phyloP scores from a whole-genome alignment of 2,329 filamentous ascomycete species.

The Scytalidium sp. region DNA sequence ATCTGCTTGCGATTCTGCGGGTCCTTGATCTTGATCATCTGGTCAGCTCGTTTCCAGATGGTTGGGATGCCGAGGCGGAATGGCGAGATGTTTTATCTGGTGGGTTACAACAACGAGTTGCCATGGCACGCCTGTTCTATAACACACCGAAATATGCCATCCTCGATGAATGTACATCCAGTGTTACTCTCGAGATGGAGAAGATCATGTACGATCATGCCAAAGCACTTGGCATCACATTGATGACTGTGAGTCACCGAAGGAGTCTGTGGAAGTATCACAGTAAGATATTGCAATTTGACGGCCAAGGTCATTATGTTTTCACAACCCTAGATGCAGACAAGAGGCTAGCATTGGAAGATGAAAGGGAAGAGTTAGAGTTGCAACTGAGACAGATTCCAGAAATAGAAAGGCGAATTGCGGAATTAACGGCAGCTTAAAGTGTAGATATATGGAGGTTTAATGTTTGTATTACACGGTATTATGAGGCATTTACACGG shows the following conservation, averaged over 20 bases:
- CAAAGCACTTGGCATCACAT: conserved; percentile 84
- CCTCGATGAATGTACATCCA: conserved; percentile 92
- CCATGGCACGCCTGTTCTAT: conserved; percentile 95
- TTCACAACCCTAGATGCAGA: conserved; percentile 92
- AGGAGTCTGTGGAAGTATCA: conserved; percentile 97
- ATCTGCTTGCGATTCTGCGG: conserved; percentile 73
- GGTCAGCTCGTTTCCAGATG: conserved; percentile 69
- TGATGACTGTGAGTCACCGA: conserved; percentile 95
- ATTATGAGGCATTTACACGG: not conserved
- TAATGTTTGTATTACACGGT: not conserved
- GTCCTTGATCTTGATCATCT: conserved; percentile 82
- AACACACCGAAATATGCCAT: conserved; percentile 92
- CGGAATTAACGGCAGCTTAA: conserved; percentile 62
- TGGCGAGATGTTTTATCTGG: conserved; percentile 94
- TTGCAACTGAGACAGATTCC: conserved; percentile 80
- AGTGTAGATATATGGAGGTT: not conserved
- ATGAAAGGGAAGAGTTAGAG: conserved; percentile 94
- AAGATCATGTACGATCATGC: conserved; percentile 97
- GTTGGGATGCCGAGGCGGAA: conserved; percentile 93
- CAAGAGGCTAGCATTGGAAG: conserved; percentile 78
- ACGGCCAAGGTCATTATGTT: conserved; percentile 87
- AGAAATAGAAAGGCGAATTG: conserved; percentile 81
- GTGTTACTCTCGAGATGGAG: conserved; percentile 92
- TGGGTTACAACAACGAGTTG: conserved; percentile 91
- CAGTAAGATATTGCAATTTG: conserved; percentile 90